Evolutionary conservation across 2,329 filamentous ascomycete species (phyloP).

Genomic region (Ophiosphaerella korrae): DNA sequence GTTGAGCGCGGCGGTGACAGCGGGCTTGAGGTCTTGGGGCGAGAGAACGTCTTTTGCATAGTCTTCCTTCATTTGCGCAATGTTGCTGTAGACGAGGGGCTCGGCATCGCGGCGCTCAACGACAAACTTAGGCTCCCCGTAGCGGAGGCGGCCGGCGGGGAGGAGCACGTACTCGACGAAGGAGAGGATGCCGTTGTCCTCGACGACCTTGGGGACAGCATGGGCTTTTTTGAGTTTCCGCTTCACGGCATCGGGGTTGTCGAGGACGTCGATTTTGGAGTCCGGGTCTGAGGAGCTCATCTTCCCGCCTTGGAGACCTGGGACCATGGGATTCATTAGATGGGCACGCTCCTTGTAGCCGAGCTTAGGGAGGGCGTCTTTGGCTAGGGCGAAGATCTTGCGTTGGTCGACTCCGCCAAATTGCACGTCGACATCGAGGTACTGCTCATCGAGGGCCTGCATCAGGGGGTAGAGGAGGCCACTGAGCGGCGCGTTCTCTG

Average conservation of each 20-base stretch:
- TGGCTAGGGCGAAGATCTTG: slow-evolving; percentile 86
- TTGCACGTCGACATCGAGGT: slow-evolving; percentile 85
- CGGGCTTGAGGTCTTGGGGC: slow-evolving; percentile 87
- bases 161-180: slow-evolving; percentile 89
- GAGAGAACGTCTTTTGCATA: slow-evolving; percentile 81
- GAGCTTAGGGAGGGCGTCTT: slow-evolving; percentile 82
- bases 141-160: slow-evolving; percentile 70
- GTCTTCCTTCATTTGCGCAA: slow-evolving; percentile 76
- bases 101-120: slow-evolving; percentile 73
- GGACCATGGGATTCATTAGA: slow-evolving; percentile 86
- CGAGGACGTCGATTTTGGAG: slow-evolving; percentile 93
- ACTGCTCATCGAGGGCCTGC: slow-evolving; percentile 83
- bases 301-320: slow-evolving; percentile 80
- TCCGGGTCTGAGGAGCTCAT: slow-evolving; percentile 74
- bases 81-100: slow-evolving; percentile 77
- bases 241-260: slow-evolving; percentile 71
- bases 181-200: slow-evolving; percentile 84
- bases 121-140: slow-evolving; percentile 64
- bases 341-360: slow-evolving; percentile 78
- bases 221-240: slow-evolving; percentile 76
- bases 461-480: slow-evolving; percentile 84
- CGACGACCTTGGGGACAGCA: slow-evolving; percentile 74
- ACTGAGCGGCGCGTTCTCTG: slow-evolving; percentile 72
- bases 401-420: slow-evolving; percentile 81
- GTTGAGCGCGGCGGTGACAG: slow-evolving; percentile 74